Conservation (phyloP, 2,329 filamentous ascomycete species). For the Diaporthe vaccinii region DNA sequence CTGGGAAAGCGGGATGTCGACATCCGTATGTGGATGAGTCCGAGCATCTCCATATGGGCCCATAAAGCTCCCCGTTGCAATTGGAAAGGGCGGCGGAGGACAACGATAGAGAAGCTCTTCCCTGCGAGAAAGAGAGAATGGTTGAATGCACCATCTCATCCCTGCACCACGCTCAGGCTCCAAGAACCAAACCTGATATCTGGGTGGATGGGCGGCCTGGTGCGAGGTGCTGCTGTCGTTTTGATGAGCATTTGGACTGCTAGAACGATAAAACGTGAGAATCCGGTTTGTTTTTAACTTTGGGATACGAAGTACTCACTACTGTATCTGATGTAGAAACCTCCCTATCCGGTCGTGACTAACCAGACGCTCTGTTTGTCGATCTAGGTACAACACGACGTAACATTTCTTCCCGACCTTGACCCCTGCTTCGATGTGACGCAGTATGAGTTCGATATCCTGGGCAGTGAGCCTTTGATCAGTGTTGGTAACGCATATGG, state of each 20-base stretch:
- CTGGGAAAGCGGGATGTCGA: no score
- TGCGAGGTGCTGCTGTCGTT: neutral
- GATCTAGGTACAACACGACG: neutral
- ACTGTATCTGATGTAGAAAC: neutral
- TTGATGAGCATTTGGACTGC: neutral
- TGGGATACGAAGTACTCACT: neutral
- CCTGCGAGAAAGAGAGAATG: no score
- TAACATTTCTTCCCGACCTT: neutral
- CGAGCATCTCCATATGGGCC: no score
- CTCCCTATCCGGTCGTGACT: neutral
- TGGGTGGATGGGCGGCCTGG: no score
- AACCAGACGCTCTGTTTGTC: neutral
- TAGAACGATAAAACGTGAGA: neutral
- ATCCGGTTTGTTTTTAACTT: neutral
- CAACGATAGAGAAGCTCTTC: no score
- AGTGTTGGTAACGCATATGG: neutral
- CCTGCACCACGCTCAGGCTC: no score
- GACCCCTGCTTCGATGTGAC: neutral
- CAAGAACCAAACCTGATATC: no score
- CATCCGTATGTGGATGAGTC: no score
- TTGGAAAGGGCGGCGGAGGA: no score
- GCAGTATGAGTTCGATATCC: neutral
- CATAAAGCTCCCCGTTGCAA: no score
- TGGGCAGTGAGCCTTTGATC: neutral
- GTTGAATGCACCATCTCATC: no score